Evolutionary conservation across 2,329 filamentous ascomycete genomes (phyloP), one percentile per base, ranked within the genome.

Genomic region (Pseudogymnoascus sp.): DNA sequence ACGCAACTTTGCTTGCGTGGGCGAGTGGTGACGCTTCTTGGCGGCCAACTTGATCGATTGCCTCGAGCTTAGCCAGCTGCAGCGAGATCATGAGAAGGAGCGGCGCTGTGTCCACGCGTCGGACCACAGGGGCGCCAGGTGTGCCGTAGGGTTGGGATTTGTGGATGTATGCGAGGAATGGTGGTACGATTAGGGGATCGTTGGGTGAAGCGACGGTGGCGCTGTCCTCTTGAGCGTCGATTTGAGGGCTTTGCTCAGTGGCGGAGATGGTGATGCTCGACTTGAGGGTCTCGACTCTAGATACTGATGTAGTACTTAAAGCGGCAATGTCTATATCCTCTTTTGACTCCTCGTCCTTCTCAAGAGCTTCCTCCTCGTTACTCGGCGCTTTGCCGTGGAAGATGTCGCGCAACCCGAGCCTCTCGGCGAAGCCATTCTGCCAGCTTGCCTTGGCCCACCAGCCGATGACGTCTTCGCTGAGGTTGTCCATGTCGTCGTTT

Each of bases 381-480:
- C 76, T 75, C 0, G 76, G 71, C 7, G 74, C 68, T 61, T 73
- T 73, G 64, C 72, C 78, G 13, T 82, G 79, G 60, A 95, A 80
- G 3, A 93, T 83, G 50, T 88, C 80, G 60, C 83, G 78, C 61
- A 96, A 77, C 1, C 87, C 84, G 7, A 97, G 81, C 75, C 96
- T 97, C 61, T 89, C 85, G 0, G 84, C 85, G 2, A 97, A 79
- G 0, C 91, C 90, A 2, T 83, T 80, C 75, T 97, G 93, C 95
- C 95, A 99, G 62, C 87, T 87, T 0, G 93, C 87, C 74, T 97
- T 97, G 35, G 93, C 91, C 92, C 93, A 96, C 89, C 91, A 96
- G 6, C 93, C 92, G 15, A 97, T 80, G 5, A 97, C 86, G 71
- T 97, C 93, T 74, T 97, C 93, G 33, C 89, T 90, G 59, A 99